phyloP scores from a whole-genome alignment of 2,329 filamentous ascomycete species.

The Meredithiella fracta region DNA sequence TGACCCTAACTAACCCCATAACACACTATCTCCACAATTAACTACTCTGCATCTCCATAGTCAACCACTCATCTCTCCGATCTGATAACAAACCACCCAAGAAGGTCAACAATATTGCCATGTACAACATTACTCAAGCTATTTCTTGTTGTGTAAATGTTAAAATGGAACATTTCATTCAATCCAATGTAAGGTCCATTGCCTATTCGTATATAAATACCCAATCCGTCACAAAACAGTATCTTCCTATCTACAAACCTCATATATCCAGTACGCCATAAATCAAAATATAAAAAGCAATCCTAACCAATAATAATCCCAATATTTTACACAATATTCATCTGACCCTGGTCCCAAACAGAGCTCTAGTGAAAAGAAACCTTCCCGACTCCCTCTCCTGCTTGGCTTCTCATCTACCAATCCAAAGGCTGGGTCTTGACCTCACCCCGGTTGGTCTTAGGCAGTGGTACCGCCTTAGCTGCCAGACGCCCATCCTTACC shows the following conservation, averaged over 20 bases:
- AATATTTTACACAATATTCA: not conserved
- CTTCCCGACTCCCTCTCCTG: not conserved
- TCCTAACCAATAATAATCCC: not conserved
- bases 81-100: too few relatives aligned
- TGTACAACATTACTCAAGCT: too few relatives aligned
- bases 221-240: not conserved
- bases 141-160: too few relatives aligned
- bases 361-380: not conserved
- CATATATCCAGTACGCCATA: not conserved
- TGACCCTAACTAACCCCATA: too few relatives aligned
- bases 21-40: too few relatives aligned
- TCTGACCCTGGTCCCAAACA: too few relatives aligned
- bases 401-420: slow-evolving; percentile 45
- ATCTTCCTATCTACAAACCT: not conserved
- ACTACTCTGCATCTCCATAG: too few relatives aligned
- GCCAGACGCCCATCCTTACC: slow-evolving; percentile 38
- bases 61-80: too few relatives aligned
- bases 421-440: slow-evolving; percentile 72
- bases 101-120: too few relatives aligned
- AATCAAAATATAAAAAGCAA: not conserved
- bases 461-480: slow-evolving; percentile 50
- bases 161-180: not conserved
- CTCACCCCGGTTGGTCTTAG: slow-evolving; percentile 78
- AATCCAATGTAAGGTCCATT: not conserved
- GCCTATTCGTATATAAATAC: not conserved